Percentiles rank a stretch among this genome's conserved stretches.
Conservation (phyloP, 2,329 filamentous ascomycete genomes). For the Harringtonia aguacate region DNA sequence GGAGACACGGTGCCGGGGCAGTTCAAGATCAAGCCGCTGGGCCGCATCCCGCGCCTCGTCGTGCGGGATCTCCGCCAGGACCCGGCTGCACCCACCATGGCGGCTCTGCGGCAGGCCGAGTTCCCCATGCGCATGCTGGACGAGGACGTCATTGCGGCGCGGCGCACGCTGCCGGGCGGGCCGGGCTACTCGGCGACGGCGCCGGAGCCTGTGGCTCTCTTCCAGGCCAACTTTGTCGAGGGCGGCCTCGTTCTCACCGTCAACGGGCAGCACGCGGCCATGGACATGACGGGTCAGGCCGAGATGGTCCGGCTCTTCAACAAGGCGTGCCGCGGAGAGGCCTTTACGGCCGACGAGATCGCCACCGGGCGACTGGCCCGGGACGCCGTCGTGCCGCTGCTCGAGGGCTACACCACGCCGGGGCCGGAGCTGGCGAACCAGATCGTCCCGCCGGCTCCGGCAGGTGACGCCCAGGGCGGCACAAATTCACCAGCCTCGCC, state of each 20-base stretch:
- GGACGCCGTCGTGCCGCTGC: slow-evolving; percentile 24
- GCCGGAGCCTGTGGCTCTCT: slow-evolving; percentile 29
- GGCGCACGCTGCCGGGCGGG: too few relatives aligned
- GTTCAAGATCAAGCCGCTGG: slow-evolving; percentile 6
- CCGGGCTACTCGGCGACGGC: slow-evolving; percentile 28
- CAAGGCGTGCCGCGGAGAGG: slow-evolving; percentile 34
- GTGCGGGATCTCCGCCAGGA: slow-evolving; percentile 32
- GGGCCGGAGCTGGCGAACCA: not conserved
- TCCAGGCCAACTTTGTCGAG: slow-evolving; percentile 13
- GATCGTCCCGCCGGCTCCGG: too few relatives aligned
- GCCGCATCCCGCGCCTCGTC: slow-evolving; percentile 21
- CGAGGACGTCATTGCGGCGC: slow-evolving; percentile 18
- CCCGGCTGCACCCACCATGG: slow-evolving; percentile 23
- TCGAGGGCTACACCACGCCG: slow-evolving; percentile 16
- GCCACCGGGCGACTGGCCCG: slow-evolving; percentile 20
- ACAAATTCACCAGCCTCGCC: not conserved
- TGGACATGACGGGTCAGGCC: slow-evolving; percentile 14
- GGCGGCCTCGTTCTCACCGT: slow-evolving; percentile 13
- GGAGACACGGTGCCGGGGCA: too few relatives aligned
- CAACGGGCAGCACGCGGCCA: slow-evolving; percentile 11
- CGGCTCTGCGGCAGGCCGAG: slow-evolving; percentile 21
- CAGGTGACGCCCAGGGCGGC: too few relatives aligned
- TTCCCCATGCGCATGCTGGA: slow-evolving; percentile 39
- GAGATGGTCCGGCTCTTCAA: slow-evolving; percentile 25
- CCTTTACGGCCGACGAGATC: slow-evolving; percentile 33